Percentiles rank a stretch among this genome's conserved stretches.
Conservation (phyloP, 2,329 filamentous ascomycete genomes). For the Tolypocladium inflatum region DNA sequence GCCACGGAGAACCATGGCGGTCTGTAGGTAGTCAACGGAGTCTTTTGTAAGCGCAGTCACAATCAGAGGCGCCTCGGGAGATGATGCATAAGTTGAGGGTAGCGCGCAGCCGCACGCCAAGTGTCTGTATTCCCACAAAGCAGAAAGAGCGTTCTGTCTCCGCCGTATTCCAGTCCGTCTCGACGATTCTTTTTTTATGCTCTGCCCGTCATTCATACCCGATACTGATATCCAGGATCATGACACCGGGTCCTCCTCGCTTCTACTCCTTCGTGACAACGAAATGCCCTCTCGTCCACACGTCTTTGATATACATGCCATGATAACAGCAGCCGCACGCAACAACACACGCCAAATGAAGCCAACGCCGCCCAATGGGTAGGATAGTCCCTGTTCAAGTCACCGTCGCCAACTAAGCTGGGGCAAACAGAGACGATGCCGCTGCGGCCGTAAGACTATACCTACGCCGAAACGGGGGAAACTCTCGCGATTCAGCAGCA, state of each 20-base stretch:
- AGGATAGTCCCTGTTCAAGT: background rate
- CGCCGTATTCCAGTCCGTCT: background rate
- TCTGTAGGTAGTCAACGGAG: too few species aligned
- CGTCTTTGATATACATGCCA: background rate
- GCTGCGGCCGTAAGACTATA: background rate
- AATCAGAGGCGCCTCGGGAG: background rate
- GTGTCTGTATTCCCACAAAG: background rate
- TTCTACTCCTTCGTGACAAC: background rate
- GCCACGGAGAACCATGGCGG: background rate
- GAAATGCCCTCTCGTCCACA: background rate
- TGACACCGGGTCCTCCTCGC: background rate
- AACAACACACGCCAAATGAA: background rate
- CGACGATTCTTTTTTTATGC: background rate
- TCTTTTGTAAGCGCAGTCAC: background rate
- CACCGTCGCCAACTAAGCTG: background rate
- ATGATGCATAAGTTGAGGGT: background rate
- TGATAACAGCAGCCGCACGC: background rate
- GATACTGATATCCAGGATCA: background rate
- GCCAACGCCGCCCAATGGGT: background rate
- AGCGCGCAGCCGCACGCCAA: background rate
- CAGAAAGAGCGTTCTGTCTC: background rate
- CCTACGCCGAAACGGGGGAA: background rate
- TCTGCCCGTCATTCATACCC: background rate
- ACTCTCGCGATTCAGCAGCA: background rate
- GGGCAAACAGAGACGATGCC: background rate